Conservation (phyloP, 2,329 filamentous ascomycete genomes). For the Alternaria arborescens region DNA sequence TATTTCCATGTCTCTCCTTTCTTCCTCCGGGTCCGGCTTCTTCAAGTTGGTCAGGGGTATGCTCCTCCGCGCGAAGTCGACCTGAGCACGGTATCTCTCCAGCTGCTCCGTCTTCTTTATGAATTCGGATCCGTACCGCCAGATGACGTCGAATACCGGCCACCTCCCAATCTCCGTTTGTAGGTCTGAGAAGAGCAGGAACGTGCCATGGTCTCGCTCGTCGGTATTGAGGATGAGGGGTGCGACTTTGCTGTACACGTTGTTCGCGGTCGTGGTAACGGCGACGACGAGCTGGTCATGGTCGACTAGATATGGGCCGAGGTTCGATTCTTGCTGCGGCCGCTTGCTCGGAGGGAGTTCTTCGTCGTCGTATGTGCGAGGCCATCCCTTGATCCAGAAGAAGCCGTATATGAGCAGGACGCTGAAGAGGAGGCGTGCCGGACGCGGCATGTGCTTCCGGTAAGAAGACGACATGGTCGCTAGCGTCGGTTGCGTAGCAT, state of each 20-base stretch:
- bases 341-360: slow-evolving; percentile 36
- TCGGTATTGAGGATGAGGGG: slow-evolving; percentile 39
- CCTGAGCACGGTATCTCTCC: slow-evolving; percentile 48
- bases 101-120: slow-evolving; percentile 45
- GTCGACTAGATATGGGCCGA: slow-evolving; percentile 31
- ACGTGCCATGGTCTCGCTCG: slow-evolving; percentile 43
- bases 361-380: slow-evolving; percentile 44
- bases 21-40: slow-evolving; percentile 28
- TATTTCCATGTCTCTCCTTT: slow-evolving; percentile 26
- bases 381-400: slow-evolving; percentile 46
- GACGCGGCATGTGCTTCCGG: slow-evolving; percentile 30
- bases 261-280: slow-evolving; percentile 65
- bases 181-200: slow-evolving; percentile 52
- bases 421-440: slow-evolving; percentile 32
- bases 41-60: slow-evolving; percentile 38
- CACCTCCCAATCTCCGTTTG: slow-evolving; percentile 46
- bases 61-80: slow-evolving; percentile 38
- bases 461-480: slow-evolving; percentile 37
- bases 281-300: slow-evolving; percentile 58
- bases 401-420: slow-evolving; percentile 36
- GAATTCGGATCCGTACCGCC: slow-evolving; percentile 39
- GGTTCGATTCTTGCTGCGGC: slow-evolving; percentile 22
- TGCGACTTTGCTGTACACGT: slow-evolving; percentile 64
- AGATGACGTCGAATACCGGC: slow-evolving; percentile 51
- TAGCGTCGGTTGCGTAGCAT: slow-evolving; percentile 21